Evolutionary conservation across 2,329 filamentous ascomycete genomes (phyloP), one percentile per base, ranked within the genome.

Genomic region (Boeremia lycopersici): DNA sequence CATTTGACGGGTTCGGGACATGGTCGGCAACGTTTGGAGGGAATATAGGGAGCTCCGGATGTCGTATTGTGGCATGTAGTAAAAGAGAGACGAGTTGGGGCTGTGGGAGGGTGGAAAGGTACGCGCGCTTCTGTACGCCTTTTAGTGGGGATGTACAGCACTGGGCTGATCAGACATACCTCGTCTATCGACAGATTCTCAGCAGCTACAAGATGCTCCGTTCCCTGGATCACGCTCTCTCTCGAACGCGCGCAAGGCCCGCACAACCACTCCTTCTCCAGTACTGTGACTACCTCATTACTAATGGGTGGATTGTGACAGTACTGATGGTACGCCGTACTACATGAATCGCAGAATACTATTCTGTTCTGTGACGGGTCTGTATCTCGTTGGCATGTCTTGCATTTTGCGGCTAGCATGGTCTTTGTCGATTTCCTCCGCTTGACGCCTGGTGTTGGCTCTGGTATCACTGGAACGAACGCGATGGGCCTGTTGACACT

Each of bases 261-360:
- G 67, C 90, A 95, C 67, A 86, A 84, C 90, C 90, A 95, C 60
- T 87, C 84, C 56, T 84, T 84, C 58, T 85, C 84, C 59, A 86
- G 79, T 56, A 90, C 83, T 31, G 81, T 81, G 41, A 93, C 83
- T 17, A 89, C 84, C 15, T 87, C 84, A 57, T 88, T 84, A n/a
- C 83, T 81, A 56, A 96, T 90, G 8, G 83, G 82, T 1, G 90
- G 90, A 54, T 89, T 83, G 72, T 96, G 90, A 68, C 91, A 96
- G 65, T 86, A 85, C 71, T 92, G 89, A 74, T 96, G 91, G 84
- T 91, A 96, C 36, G 87, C 85, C 28, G 82, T 81, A 70, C 91
- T 90, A 77, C 91, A 96, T 13, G 86, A 86, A 74, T 93, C 89
- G 76, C 91, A 96, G 73, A 93, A 91, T 2, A 95, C 90, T 70